Evolutionary conservation across 2,329 filamentous ascomycete genomes (phyloP).

Genomic region (Didymella pomorum): DNA sequence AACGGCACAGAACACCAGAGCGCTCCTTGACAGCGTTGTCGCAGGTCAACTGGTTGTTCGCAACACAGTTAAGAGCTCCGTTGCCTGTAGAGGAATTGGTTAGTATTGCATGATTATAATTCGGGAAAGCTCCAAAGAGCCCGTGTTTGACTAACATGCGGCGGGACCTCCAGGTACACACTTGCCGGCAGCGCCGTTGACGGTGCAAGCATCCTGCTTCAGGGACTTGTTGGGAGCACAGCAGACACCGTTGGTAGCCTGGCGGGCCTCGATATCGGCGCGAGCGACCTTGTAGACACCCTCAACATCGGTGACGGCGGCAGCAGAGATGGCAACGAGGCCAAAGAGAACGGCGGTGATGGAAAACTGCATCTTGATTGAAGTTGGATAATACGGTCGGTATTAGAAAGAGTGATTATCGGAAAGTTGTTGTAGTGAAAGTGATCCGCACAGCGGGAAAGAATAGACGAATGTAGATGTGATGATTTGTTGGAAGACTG

Average conservation of each 20-base stretch:
- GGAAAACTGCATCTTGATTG: not conserved
- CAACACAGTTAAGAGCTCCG: slow-evolving; percentile 31
- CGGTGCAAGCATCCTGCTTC: slow-evolving; percentile 28
- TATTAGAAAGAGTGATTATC: slow-evolving; percentile 5
- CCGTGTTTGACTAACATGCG: not conserved
- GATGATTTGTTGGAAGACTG: slow-evolving; percentile 25
- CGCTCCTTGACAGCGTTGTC: slow-evolving; percentile 27
- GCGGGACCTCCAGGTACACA: slow-evolving; percentile 30
- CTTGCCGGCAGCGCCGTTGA: slow-evolving; percentile 27
- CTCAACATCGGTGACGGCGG: slow-evolving; percentile 28
- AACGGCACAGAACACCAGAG: slow-evolving; percentile 27
- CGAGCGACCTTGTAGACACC: slow-evolving; percentile 24
- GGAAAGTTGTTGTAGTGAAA: slow-evolving; percentile 23
- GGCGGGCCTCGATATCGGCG: slow-evolving; percentile 20
- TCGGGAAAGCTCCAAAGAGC: not conserved
- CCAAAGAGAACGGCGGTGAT: slow-evolving; percentile 24
- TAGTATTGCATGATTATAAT: not conserved
- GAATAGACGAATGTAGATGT: slow-evolving; percentile 24
- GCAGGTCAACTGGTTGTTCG: slow-evolving; percentile 27
- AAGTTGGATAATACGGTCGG: not conserved
- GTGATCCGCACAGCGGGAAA: slow-evolving; percentile 28
- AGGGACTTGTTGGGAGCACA: slow-evolving; percentile 27
- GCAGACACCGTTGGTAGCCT: slow-evolving; percentile 28
- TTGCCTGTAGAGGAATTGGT: not conserved
- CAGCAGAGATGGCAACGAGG: slow-evolving; percentile 29